phyloP scores from a whole-genome alignment of 768 basidiomycete species.

The Tylopilus felleus region DNA sequence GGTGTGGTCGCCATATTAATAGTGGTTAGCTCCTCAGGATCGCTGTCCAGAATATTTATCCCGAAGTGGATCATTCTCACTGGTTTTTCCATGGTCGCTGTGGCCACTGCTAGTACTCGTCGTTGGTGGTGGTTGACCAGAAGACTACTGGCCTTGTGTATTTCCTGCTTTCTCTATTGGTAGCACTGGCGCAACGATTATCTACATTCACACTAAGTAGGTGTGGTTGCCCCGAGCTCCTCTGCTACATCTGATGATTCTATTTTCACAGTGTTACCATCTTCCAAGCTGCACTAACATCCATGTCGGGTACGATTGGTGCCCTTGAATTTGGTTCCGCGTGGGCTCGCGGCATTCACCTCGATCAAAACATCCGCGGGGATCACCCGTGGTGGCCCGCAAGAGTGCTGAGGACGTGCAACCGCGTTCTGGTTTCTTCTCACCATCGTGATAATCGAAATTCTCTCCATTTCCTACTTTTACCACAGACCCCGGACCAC shows the following conservation, averaged over 20 bases:
- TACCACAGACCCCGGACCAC: slow-evolving; percentile 22
- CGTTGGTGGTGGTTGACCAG: too few species aligned
- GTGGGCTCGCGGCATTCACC: slow-evolving; percentile 43
- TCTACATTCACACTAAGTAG: not conserved
- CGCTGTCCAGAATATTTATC: too few species aligned
- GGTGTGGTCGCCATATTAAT: too few species aligned
- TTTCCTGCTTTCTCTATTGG: not conserved
- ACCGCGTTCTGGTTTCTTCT: slow-evolving; percentile 47
- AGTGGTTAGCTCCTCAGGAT: too few species aligned
- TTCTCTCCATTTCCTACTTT: slow-evolving; percentile 34
- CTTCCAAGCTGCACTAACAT: slow-evolving; percentile 44
- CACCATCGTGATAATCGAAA: slow-evolving; percentile 33
- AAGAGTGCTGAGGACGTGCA: slow-evolving; percentile 38
- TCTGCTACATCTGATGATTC: not conserved
- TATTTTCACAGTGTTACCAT: slow-evolving; percentile 42
- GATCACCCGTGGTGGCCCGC: slow-evolving; percentile 28
- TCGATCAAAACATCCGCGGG: slow-evolving; percentile 48
- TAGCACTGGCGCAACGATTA: not conserved
- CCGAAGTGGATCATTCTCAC: too few species aligned
- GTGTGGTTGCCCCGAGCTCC: not conserved
- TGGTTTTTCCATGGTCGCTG: too few species aligned
- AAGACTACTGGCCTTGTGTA: too few species aligned
- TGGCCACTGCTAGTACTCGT: too few species aligned
- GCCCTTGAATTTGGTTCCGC: slow-evolving; percentile 54
- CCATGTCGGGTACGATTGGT: slow-evolving; percentile 51